phyloP scores from a whole-genome alignment of 1,284 basidiomycete species.

The Microbotryum violaceum region DNA sequence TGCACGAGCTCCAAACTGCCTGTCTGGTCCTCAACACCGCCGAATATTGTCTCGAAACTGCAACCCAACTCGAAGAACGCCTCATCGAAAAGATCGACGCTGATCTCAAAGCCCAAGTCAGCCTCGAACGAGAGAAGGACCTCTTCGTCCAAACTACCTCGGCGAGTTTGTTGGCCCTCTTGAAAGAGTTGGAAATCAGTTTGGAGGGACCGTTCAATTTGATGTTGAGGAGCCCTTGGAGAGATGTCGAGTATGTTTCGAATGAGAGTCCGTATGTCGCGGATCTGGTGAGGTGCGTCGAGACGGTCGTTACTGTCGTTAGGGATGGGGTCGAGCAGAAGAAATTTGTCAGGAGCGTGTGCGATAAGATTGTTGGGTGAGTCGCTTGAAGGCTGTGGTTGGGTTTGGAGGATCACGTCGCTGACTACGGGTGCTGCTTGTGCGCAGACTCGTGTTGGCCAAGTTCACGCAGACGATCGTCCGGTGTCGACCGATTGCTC shows the following conservation, averaged over 20 bases:
- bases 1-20: slow-evolving; percentile 65
- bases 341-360: slow-evolving; percentile 81
- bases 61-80: slow-evolving; percentile 85
- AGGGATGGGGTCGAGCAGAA: slow-evolving; percentile 77
- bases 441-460: slow-evolving; percentile 60
- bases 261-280: slow-evolving; percentile 72
- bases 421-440: slow-evolving; percentile 11
- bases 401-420: background rate
- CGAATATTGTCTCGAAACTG: slow-evolving; percentile 92
- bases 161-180: slow-evolving; percentile 62
- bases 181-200: slow-evolving; percentile 72
- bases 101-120: slow-evolving; percentile 67
- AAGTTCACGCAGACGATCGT: slow-evolving; percentile 82
- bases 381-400: background rate
- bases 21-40: slow-evolving; percentile 91
- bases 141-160: slow-evolving; percentile 83
- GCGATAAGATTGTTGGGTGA: slow-evolving; percentile 83
- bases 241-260: slow-evolving; percentile 66
- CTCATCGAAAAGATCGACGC: slow-evolving; percentile 71
- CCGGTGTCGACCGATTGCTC: slow-evolving; percentile 74
- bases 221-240: slow-evolving; percentile 71
- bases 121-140: slow-evolving; percentile 76
- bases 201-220: slow-evolving; percentile 66
- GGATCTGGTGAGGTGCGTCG: slow-evolving; percentile 60
- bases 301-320: slow-evolving; percentile 57